Evolutionary conservation across 2,329 filamentous ascomycete species (phyloP), one percentile per base, ranked within the genome.

Genomic region (Fusarium chuoi): DNA sequence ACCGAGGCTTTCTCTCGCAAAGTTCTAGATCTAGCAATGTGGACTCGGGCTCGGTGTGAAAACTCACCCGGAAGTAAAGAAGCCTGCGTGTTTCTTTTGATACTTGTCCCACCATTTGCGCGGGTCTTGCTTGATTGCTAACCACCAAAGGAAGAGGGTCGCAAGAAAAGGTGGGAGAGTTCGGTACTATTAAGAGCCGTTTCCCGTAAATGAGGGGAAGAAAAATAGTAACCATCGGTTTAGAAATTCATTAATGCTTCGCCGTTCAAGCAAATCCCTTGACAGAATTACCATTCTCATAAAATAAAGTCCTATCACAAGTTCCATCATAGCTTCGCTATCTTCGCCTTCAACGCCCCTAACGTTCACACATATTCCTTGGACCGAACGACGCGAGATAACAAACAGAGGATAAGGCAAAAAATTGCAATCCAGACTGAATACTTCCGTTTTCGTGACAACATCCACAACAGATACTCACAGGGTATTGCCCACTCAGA

Each of bases 151-250:
- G 18, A 56, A 44, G 57, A 71, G 62, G 71, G 64, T 51, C 65
- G n/a, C 28, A 58, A 61, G 26, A 39, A 26, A 60, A 48, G 49
- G 56, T 45, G 66, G 51, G 42, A 66, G 41, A 58, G 55, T 58
- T 74, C 71, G 71, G 71, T 68, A 52, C 56, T 74, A 72, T 62
- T 75, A 65, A 75, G 71, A 57, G 63, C 71, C 71, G 68, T 59
- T 44, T 58, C 48, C 71, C 71, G 71, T 20, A 46, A 64, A 45
- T 74, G 68, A 74, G 71, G 71, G 68, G 68, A 65, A 70, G 49
- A 26, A 45, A 36, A 26, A 54, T 49, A 56, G 30, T 26, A 52
- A 51, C 38, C 8, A 22, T 24, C 11, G n/a, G 30, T 30, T 35
- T 48, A 45, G 20, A 57, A 8, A 52, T 52, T 52, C 35, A 45